Conservation (phyloP, 148 eudicot species). For the Pouteria glomerata region DNA sequence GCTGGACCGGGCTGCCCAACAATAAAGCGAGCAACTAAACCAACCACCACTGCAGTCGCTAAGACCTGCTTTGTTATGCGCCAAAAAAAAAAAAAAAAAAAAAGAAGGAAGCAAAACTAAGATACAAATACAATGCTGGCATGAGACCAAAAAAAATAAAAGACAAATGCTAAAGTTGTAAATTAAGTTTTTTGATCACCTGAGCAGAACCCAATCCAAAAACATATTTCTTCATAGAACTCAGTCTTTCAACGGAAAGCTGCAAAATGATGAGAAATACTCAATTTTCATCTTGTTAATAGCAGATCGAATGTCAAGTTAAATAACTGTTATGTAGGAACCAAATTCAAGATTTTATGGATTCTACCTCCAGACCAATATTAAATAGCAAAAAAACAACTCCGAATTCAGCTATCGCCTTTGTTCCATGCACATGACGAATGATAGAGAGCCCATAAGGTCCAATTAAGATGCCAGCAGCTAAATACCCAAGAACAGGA, state of each 20-base stretch:
- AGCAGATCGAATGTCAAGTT: slow-evolving; percentile 1
- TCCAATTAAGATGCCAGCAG: slow-evolving; percentile 99
- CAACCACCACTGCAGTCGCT: slow-evolving; percentile 75
- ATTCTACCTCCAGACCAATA: slow-evolving; percentile 92
- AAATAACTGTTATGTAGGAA: background rate
- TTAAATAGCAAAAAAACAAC: slow-evolving; percentile 96
- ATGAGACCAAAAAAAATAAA: background rate
- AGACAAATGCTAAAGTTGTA: slow-evolving; percentile 4
- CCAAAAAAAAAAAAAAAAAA: background rate
- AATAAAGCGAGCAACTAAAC: slow-evolving; percentile 68
- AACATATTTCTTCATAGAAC: slow-evolving; percentile 99
- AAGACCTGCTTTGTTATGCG: slow-evolving; percentile 50
- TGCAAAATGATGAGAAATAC: slow-evolving; percentile 28
- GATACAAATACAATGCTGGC: background rate
- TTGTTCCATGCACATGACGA: slow-evolving; percentile 92
- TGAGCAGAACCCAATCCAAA: slow-evolving; percentile 98
- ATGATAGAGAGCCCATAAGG: slow-evolving; percentile 98
- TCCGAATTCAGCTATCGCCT: slow-evolving; percentile 99
- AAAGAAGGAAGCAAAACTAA: background rate
- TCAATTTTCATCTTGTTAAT: slow-evolving; percentile 12
- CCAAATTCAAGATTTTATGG: slow-evolving; percentile 15
- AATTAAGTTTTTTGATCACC: slow-evolving; percentile 37
- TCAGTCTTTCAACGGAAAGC: slow-evolving; percentile 98
- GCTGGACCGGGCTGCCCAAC: slow-evolving; percentile 84
- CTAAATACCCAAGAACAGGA: slow-evolving; percentile 96